phyloP scores from a whole-genome alignment of 371 early-diverging fungal genomes.

The Mortierella sp. region DNA sequence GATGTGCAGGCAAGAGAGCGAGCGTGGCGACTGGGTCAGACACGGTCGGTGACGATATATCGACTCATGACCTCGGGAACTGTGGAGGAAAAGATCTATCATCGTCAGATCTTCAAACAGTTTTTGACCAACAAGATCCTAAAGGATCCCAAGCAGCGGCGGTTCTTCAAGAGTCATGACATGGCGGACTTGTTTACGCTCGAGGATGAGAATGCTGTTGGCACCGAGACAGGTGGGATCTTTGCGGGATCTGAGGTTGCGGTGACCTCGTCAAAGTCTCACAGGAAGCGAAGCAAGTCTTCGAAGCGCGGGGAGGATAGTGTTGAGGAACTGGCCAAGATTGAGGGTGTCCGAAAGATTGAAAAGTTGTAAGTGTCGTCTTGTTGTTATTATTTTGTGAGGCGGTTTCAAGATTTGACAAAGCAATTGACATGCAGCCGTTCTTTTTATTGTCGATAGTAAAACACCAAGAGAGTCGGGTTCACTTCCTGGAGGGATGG shows the following conservation, averaged over 20 bases:
- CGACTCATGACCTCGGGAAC: slow-evolving; percentile 97
- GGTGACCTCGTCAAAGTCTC: slow-evolving; percentile 9
- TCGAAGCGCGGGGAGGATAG: slow-evolving; percentile 56
- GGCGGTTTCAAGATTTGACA: neutral
- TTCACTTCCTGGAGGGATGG: slow-evolving; percentile 36
- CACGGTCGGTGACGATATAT: slow-evolving; percentile 92
- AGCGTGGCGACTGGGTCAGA: slow-evolving; percentile 97
- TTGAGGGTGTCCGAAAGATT: slow-evolving; percentile 68
- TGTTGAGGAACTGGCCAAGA: slow-evolving; percentile 55
- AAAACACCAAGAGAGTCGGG: slow-evolving; percentile 35
- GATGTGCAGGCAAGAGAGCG: slow-evolving; percentile 98
- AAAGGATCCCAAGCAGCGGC: slow-evolving; percentile 90
- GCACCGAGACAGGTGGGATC: slow-evolving; percentile 79
- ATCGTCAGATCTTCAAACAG: slow-evolving; percentile 98
- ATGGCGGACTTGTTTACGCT: slow-evolving; percentile 90
- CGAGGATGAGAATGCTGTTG: slow-evolving; percentile 67
- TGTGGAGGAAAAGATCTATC: slow-evolving; percentile 98
- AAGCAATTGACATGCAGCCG: neutral
- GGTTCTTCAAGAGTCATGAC: slow-evolving; percentile 88
- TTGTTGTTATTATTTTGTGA: neutral
- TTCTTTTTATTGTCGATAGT: slow-evolving; percentile 8
- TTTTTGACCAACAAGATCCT: slow-evolving; percentile 96
- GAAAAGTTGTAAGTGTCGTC: slow-evolving; percentile 68
- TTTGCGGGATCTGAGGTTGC: slow-evolving; percentile 75
- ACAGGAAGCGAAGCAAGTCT: slow-evolving; percentile 25